Percentiles rank a stretch among this genome's conserved stretches.
Conservation (phyloP, 2,329 filamentous ascomycete genomes). For the Nemania sp. region DNA sequence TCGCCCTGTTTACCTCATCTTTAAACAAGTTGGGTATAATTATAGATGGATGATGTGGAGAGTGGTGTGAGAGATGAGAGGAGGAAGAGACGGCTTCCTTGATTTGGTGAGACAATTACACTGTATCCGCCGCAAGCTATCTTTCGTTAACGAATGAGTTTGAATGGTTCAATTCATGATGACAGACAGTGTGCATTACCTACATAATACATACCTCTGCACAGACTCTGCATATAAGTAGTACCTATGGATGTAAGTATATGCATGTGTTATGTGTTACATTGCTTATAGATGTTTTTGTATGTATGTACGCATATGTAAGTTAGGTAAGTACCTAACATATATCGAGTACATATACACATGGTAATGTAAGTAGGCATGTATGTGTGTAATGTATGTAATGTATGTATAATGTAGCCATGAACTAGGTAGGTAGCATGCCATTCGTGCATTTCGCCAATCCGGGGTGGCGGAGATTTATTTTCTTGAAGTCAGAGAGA, state of each 20-base stretch:
- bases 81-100: constrained; percentile 19
- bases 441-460: constrained; percentile 32
- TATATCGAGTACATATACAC: too few relatives aligned
- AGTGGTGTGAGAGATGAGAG: constrained; percentile 16
- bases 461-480: constrained; percentile 33
- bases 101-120: constrained; percentile 19
- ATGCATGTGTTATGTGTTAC: too few relatives aligned
- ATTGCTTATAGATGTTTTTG: too few relatives aligned
- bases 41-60: not conserved
- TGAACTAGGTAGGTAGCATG: constrained; percentile 28
- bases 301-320: too few relatives aligned
- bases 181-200: too few relatives aligned
- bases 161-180: too few relatives aligned
- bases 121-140: not conserved
- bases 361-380: constrained; percentile 12
- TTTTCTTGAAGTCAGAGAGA: constrained; percentile 32
- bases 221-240: too few relatives aligned
- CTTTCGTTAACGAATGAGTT: constrained; percentile 5
- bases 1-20: constrained; percentile 13
- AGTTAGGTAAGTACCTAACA: too few relatives aligned
- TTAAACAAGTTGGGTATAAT: constrained; percentile 18
- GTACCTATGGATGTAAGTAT: too few relatives aligned
- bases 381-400: constrained; percentile 7
- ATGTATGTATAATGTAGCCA: constrained; percentile 9
- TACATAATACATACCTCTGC: too few relatives aligned